phyloP scores from a whole-genome alignment of 164 flowering plant species.

The Hamamelis virginiana region DNA sequence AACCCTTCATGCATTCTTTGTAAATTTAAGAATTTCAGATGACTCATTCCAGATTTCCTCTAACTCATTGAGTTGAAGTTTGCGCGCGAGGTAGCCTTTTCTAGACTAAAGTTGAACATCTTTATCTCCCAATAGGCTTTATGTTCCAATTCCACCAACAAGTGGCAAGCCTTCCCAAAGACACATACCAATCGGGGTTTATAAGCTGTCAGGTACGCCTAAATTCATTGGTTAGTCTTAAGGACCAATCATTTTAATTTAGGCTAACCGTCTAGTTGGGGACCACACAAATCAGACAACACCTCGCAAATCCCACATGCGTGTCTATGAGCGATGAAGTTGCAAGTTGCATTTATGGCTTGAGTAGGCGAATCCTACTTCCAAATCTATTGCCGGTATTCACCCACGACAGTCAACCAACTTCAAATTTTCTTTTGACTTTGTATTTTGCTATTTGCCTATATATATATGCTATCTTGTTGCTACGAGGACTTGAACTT shows the following conservation, averaged over 20 bases:
- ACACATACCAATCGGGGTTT: background rate
- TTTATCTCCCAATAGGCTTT: background rate
- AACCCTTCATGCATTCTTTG: background rate
- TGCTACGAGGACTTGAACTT: no score
- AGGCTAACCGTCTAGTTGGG: background rate
- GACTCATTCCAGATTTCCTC: background rate
- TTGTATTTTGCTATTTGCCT: no score
- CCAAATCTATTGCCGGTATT: no score
- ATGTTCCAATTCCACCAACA: background rate
- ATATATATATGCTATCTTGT: no score
- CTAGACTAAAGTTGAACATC: background rate
- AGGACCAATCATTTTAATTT: background rate
- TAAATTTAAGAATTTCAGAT: background rate
- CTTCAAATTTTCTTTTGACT: no score
- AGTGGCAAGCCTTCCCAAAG: background rate
- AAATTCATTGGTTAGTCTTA: background rate
- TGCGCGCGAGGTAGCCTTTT: background rate
- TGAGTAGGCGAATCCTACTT: no score
- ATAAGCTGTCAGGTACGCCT: background rate
- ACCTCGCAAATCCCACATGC: no score
- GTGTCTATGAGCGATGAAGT: no score
- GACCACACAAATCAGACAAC: no score
- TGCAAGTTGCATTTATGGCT: no score
- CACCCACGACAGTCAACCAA: no score
- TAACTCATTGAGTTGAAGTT: background rate